Base-by-base conservation (phyloP, 257 asterid species). In the Scutellaria baicalensis region DNA sequence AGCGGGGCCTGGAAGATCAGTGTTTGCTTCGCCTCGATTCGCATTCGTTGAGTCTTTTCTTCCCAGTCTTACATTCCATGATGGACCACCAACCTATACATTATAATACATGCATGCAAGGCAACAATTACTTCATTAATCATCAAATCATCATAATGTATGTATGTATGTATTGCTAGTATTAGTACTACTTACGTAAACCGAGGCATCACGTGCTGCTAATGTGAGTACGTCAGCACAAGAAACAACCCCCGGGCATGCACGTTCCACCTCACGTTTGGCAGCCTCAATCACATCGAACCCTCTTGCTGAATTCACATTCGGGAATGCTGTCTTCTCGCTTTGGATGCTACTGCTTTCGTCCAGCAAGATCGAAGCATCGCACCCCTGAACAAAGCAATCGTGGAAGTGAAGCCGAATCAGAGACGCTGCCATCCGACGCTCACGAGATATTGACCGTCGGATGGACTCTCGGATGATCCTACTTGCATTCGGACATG, bases 321-420 rank as follows among this genome's bases (percentile, higher is more conserved):
- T 85, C 0, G 84, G 90, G 11, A 12, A 0, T 0, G 86, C 86
- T 0, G 73, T 63, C 68, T 80, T 83, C 69, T 85, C 88, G 17
- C 82, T 74, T 11, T 64, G 71, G 40, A 78, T 75, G 0, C 75
- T 62, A 8, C 84, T 3, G 20, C 83, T 35, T 21, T 78, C 78
- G 59, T 85, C 88, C 0, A 85, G 81, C 0, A 85, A 20, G 51
- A 85, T 33, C 3, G 90, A 85, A 0, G 78, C 90, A 59, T 75
- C 83, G 38, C 83, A 77, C 8, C 86, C 87, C 66, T 82, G 85
- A 1, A 82, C 85, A 38, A 82, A 82, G 77, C 89, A 81, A 33
- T 81, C 89, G 47, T 84, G 86, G 69, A 84, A 84, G n/a, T 74
- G 84, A 57, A 84, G 85, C 4, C 87, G 87, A 16, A 84, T 68